phyloP scores from a whole-genome alignment of 441 rosid genomes.

The Brassica hybrid region DNA sequence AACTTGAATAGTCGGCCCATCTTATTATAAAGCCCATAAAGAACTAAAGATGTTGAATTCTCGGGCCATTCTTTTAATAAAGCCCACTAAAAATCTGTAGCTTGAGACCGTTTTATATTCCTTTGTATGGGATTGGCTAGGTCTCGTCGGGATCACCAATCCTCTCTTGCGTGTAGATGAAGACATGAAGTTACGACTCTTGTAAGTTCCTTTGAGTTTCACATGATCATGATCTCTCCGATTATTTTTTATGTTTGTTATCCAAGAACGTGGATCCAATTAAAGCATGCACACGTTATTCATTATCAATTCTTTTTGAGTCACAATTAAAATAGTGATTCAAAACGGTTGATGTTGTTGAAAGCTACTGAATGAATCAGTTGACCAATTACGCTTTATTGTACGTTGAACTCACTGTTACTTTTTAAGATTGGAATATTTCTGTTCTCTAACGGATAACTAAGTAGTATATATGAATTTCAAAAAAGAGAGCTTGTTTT shows the following conservation, averaged over 20 bases:
- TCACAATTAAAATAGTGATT: constrained; percentile 4
- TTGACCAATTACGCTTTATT: neutral
- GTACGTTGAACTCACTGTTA: neutral
- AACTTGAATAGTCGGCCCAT: neutral
- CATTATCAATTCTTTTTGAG: constrained; percentile 4
- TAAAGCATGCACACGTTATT: constrained; percentile 12
- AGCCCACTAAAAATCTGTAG: neutral
- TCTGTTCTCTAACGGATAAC: neutral
- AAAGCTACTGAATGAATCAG: constrained; percentile 22
- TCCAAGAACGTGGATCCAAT: neutral
- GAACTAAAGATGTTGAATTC: neutral
- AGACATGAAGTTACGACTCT: too few relatives aligned
- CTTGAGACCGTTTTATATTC: neutral
- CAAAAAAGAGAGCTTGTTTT: too few relatives aligned
- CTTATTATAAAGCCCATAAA: neutral
- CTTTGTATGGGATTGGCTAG: neutral
- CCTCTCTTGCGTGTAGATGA: neutral
- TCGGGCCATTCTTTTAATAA: neutral
- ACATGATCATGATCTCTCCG: neutral
- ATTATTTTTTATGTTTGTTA: neutral
- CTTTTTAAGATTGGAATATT: neutral
- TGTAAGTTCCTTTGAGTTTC: neutral
- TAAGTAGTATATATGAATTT: too few relatives aligned
- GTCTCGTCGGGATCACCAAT: neutral
- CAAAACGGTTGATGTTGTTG: constrained; percentile 17